phyloP scores from a whole-genome alignment of 2,329 filamentous ascomycete species.

The Penicillium crustosum region DNA sequence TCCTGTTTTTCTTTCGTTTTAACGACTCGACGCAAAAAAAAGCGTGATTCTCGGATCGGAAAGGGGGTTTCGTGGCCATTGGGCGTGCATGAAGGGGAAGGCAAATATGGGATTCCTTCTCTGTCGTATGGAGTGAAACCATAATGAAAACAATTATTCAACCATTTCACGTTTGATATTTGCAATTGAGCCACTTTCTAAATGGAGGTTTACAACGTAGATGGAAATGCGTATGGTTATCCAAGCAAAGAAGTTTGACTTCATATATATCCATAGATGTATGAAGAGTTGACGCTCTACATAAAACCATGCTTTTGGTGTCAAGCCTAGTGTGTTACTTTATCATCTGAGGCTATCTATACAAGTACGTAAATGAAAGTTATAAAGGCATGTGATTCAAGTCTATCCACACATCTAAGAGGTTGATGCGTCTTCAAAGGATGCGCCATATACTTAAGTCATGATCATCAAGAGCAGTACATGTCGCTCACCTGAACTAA shows the following conservation, averaged over 20 bases:
- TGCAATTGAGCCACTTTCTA: slow-evolving; percentile 3
- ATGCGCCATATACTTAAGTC: background rate
- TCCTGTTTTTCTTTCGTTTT: slow-evolving; percentile 29
- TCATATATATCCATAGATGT: background rate
- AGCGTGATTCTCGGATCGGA: slow-evolving; percentile 28
- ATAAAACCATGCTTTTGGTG: background rate
- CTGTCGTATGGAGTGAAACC: slow-evolving; percentile 25
- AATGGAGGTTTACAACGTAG: background rate
- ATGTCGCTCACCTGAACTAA: slow-evolving; percentile 1
- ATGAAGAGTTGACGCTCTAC: background rate
- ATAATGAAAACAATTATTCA: slow-evolving; percentile 33
- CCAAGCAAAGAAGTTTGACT: background rate
- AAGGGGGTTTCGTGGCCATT: slow-evolving; percentile 26
- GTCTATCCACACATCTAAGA: background rate
- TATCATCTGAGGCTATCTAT: background rate
- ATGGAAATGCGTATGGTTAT: background rate
- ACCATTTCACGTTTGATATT: slow-evolving; percentile 11
- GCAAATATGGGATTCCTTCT: slow-evolving; percentile 30
- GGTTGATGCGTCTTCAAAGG: background rate
- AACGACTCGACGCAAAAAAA: slow-evolving; percentile 29
- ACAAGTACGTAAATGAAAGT: background rate
- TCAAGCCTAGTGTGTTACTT: background rate
- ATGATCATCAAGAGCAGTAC: slow-evolving; percentile 11
- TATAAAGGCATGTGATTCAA: background rate
- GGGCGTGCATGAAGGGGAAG: slow-evolving; percentile 28